Percentiles rank a stretch among this genome's conserved stretches.
These are phyloP conservation scores for Leishmania tarentolae DNA, from an alignment of 208 protist genomes.

Conservation along the genomic window DNA sequence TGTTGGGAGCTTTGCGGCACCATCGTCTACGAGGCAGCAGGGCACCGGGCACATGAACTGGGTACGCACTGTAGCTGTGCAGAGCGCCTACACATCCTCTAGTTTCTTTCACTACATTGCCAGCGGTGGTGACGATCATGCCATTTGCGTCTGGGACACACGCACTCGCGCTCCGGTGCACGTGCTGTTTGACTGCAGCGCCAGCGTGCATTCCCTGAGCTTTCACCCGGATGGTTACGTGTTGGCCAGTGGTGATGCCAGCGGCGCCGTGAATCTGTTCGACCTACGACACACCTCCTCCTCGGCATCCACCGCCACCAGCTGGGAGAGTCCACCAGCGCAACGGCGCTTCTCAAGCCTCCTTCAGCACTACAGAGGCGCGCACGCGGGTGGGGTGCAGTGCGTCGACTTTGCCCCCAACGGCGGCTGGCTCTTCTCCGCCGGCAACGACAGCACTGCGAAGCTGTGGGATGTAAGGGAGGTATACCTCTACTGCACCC, in stretches of 20 bases:
- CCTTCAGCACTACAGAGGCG: conserved; percentile 81
- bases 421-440: conserved; percentile 83
- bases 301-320: conserved; percentile 3
- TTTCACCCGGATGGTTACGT: conserved; percentile 88
- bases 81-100: conserved; percentile 21
- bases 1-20: conserved; percentile 40
- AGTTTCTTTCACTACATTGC: conserved; percentile 56
- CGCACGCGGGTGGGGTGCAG: conserved; percentile 71
- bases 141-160: conserved; percentile 84
- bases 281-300: conserved; percentile 61
- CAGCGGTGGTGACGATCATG: conserved; percentile 84
- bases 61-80: conserved; percentile 72
- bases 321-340: neutral
- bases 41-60: conserved; percentile 78
- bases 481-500: conserved; percentile 82
- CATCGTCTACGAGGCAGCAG: conserved; percentile 10
- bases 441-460: conserved; percentile 70
- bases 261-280: conserved; percentile 85
- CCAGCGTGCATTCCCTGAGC: conserved; percentile 57
- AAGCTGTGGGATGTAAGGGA: conserved; percentile 90
- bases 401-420: conserved; percentile 73
- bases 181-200: conserved; percentile 66
- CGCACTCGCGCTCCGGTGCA: conserved; percentile 52
- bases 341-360: conserved; percentile 33
- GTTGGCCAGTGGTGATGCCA: conserved; percentile 69